A percentile compares a stretch with the other conserved stretches of the same genome.
Evolutionary conservation across 495 filamentous ascomycete species (phyloP).

Genomic region (Hypoxylon lenormandii): DNA sequence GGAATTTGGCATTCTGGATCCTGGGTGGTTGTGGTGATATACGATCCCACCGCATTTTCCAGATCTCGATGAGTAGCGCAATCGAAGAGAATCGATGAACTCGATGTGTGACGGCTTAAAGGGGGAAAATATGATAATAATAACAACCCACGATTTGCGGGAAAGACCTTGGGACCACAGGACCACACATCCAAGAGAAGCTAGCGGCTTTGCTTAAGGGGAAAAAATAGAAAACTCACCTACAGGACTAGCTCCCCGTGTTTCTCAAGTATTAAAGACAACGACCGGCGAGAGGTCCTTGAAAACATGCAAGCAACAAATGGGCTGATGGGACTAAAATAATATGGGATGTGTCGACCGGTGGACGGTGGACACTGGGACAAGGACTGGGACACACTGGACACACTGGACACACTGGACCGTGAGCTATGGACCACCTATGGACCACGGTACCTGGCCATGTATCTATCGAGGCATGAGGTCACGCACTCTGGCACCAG

Average conservation of each 20-base stretch:
- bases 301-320: constrained; percentile 41
- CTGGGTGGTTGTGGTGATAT: constrained; percentile 45
- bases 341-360: constrained; percentile 31
- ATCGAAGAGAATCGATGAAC: constrained; percentile 46
- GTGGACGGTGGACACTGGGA: no score
- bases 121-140: constrained; percentile 8
- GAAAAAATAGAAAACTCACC: constrained; percentile 35
- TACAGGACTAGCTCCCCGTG: constrained; percentile 42
- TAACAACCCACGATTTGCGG: constrained; percentile 32
- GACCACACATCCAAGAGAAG: constrained; percentile 19
- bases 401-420: no score
- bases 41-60: constrained; percentile 49
- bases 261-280: background rate
- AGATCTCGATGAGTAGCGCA: constrained; percentile 50
- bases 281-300: constrained; percentile 38
- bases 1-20: constrained; percentile 49
- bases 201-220: constrained; percentile 32
- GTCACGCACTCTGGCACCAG: constrained; percentile 21
- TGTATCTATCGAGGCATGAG: constrained; percentile 46
- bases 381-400: no score
- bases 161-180: constrained; percentile 40
- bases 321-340: constrained; percentile 47
- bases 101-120: constrained; percentile 46
- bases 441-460: constrained; percentile 40
- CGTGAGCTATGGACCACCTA: background rate